phyloP scores from a whole-genome alignment of 1,139 yeast genomes.

The Scheffersomyces quercinus region DNA sequence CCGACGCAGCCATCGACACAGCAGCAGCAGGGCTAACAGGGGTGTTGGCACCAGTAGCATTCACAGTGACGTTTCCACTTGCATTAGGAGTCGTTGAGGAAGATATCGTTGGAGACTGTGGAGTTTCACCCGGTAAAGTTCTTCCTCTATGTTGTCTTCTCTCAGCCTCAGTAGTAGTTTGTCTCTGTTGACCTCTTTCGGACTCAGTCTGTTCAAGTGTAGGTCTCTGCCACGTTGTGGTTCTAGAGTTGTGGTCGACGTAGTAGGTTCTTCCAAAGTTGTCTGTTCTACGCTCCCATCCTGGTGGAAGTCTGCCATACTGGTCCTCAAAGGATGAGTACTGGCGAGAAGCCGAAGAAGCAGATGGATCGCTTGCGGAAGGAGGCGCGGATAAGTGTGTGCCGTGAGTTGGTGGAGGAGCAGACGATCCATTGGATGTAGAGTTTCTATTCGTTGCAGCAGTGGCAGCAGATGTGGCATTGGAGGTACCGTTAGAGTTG shows the following conservation, averaged over 20 bases:
- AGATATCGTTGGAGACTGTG: slow-evolving; percentile 36
- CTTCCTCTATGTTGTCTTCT: slow-evolving; percentile 89
- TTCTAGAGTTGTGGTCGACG: slow-evolving; percentile 95
- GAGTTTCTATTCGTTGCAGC: neutral
- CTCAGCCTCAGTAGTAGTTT: slow-evolving; percentile 76
- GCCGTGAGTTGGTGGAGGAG: slow-evolving; percentile 8
- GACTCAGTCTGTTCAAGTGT: slow-evolving; percentile 67
- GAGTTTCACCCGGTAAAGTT: slow-evolving; percentile 79
- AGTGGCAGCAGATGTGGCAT: slow-evolving; percentile 13
- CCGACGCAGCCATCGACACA: slow-evolving; percentile 79
- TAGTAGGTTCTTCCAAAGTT: slow-evolving; percentile 96
- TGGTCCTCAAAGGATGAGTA: slow-evolving; percentile 96
- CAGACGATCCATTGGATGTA: neutral
- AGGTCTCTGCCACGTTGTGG: slow-evolving; percentile 98
- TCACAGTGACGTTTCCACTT: slow-evolving; percentile 47
- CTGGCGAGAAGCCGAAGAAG: slow-evolving; percentile 47
- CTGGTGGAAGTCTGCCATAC: slow-evolving; percentile 93
- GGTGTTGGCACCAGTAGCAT: slow-evolving; percentile 45
- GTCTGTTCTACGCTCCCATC: slow-evolving; percentile 99
- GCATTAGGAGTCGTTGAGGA: slow-evolving; percentile 30
- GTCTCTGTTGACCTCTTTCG: slow-evolving; percentile 62
- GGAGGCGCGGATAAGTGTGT: neutral
- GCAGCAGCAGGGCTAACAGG: slow-evolving; percentile 71
- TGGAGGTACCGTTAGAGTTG: slow-evolving; percentile 11
- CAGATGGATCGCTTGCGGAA: slow-evolving; percentile 8